phyloP scores from a whole-genome alignment of 2,329 filamentous ascomycete species.

The Fusarium sp. region DNA sequence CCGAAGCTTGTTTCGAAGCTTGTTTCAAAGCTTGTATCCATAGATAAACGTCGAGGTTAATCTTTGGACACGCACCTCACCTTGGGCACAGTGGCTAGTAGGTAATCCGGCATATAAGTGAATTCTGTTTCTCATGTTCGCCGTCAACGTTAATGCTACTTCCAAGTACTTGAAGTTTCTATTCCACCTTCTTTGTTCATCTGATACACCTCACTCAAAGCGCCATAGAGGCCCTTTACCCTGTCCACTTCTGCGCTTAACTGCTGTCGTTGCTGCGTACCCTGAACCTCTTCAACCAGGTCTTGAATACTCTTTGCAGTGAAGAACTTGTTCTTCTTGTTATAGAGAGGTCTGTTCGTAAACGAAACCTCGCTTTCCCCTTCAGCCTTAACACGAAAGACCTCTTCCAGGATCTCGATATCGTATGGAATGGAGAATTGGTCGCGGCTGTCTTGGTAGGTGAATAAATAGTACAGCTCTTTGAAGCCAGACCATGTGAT shows the following conservation, averaged over 20 bases:
- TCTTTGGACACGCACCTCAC: too few species aligned
- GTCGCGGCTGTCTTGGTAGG: conserved; percentile 67
- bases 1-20: too few species aligned
- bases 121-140: too few species aligned
- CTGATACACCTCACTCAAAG: conserved; percentile 61
- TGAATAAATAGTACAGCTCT: conserved; percentile 68
- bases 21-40: too few species aligned
- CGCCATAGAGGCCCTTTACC: conserved; percentile 61
- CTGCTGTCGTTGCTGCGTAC: conserved; percentile 47
- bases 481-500: conserved; percentile 69
- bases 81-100: too few species aligned
- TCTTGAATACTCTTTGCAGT: conserved; percentile 56
- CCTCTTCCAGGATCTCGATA: conserved; percentile 66
- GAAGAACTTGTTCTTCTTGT: conserved; percentile 67
- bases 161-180: conserved; percentile 61
- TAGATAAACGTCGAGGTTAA: too few species aligned
- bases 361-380: conserved; percentile 54
- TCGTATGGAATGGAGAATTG: conserved; percentile 67
- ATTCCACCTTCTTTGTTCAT: conserved; percentile 57
- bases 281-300: conserved; percentile 52
- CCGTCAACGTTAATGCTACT: conserved; percentile 39
- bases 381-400: conserved; percentile 61
- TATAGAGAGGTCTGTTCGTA: conserved; percentile 59
- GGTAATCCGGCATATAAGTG: too few species aligned
- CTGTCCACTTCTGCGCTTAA: conserved; percentile 57